Base-by-base conservation (phyloP, 2,329 filamentous ascomycete species). In the Claviceps humidiphila region DNA sequence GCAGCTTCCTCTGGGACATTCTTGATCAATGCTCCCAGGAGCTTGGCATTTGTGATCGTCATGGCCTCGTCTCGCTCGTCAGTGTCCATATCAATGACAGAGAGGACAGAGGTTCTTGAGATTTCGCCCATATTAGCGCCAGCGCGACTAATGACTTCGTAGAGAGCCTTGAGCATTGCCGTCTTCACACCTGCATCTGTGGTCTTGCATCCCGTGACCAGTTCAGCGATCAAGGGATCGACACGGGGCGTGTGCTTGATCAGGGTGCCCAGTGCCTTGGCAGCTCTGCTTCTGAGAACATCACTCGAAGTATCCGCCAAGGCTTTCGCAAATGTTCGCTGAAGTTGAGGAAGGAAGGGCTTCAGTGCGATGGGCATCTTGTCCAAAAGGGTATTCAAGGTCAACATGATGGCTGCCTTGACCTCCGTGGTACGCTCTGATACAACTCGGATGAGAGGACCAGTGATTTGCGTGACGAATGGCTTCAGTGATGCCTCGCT, bases 321-420 rank as follows among this genome's bases (percentile, higher is more conserved):
- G 43, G 90, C 91, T 70, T 96, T 94, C 53, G 93, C 91, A 71
- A 98, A 98, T 0, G 93, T 98, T 55, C 93, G 82, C 69, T 98
- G 93, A 51, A 98, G 77, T 65, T 98, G 93, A 9, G 93, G 93
- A 64, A 98, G 71, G 79, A 98, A 98, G 3, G 93, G 93, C 71
- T 97, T 96, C 55, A 98, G 77, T 59, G 94, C 91, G 9, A 86
- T 81, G 0, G 93, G 93, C 67, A 98, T 97, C 77, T 97, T 98
- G 69, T 95, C 89, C 40, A 98, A 75, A 34, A 98, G 74, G 60
- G 94, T 95, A 73, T 96, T 97, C 58, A 98, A 80, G 0, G 93
- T 95, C 51, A 94, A 78, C 55, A 98, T 75, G 65, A 98, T 95
- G 43, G 93, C 93, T 55, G 88, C 85, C 72, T 95, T 97, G 68